A percentile compares a stretch with the other conserved stretches of the same genome.
Conservation (phyloP, 1,139 yeast species). For the Zygosaccharomyces pseudobailii region DNA sequence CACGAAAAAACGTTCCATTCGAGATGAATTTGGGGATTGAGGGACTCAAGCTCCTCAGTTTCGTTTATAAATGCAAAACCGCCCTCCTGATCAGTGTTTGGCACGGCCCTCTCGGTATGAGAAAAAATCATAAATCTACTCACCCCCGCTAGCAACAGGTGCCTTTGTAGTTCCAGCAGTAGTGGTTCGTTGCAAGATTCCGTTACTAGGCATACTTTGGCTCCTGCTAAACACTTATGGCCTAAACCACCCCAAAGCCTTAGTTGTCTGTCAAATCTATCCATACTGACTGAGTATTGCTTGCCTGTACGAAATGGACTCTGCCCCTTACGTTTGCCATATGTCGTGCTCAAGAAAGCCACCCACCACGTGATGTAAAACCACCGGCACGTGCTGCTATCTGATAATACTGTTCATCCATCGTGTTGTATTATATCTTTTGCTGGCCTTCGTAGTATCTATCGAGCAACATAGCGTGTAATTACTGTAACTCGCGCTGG, state of each 20-base stretch:
- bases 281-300: slow-evolving; percentile 8
- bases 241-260: slow-evolving; percentile 84
- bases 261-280: slow-evolving; percentile 78
- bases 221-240: slow-evolving; percentile 53
- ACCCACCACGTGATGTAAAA: too few relatives aligned
- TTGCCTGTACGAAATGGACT: too few relatives aligned
- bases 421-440: too few relatives aligned
- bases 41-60: not conserved
- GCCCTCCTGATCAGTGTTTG: not conserved
- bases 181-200: slow-evolving; percentile 51
- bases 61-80: slow-evolving; percentile 2
- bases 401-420: too few relatives aligned
- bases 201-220: slow-evolving; percentile 58
- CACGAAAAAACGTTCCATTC: not conserved
- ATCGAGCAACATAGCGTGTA: too few relatives aligned
- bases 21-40: not conserved
- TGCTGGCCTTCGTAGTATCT: too few relatives aligned
- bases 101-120: not conserved
- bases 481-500: too few relatives aligned
- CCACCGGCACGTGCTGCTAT: too few relatives aligned
- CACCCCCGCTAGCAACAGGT: slow-evolving; percentile 74
- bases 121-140: not conserved
- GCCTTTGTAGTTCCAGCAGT: slow-evolving; percentile 63
- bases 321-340: not conserved
- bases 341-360: too few relatives aligned